phyloP scores from a whole-genome alignment of 2,329 filamentous ascomycete species.

The Paracoccidioides lutzii region DNA sequence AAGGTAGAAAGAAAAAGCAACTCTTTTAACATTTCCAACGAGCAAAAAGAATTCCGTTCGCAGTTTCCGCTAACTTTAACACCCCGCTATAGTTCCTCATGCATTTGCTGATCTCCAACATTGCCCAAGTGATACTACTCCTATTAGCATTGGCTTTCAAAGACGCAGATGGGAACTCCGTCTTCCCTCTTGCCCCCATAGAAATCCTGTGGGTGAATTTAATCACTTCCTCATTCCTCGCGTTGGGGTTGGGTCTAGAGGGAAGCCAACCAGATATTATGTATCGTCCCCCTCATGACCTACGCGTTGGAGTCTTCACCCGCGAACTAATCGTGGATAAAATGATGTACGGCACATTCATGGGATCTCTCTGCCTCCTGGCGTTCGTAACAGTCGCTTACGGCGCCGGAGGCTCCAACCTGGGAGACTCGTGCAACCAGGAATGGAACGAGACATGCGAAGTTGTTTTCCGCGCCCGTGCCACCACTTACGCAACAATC shows the following conservation, averaged over 20 bases:
- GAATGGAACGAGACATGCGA: conserved; percentile 37
- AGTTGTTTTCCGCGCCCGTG: conserved; percentile 53
- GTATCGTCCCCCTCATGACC: conserved; percentile 61
- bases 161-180: conserved; percentile 55
- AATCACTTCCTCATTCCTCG: conserved; percentile 73
- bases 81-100: conserved; percentile 50
- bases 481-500: conserved; percentile 59
- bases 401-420: conserved; percentile 28
- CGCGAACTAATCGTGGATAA: conserved; percentile 30
- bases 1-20: conserved; percentile 23
- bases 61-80: conserved; percentile 2
- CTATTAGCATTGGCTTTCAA: conserved; percentile 72
- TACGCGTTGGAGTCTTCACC: conserved; percentile 30
- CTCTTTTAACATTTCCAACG: conserved; percentile 32
- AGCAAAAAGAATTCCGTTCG: conserved; percentile 25
- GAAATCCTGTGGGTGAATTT: conserved; percentile 90
- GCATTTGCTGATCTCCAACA: conserved; percentile 65
- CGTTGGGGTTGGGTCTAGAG: conserved; percentile 74
- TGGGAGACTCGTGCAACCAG: conserved; percentile 44
- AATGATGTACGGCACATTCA: conserved; percentile 34
- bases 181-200: conserved; percentile 73
- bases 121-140: conserved; percentile 70
- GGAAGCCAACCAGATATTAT: conserved; percentile 63
- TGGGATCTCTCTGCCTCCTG: conserved; percentile 31
- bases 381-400: conserved; percentile 30